Evolutionary conservation across 1,284 basidiomycete species (phyloP), one percentile per base, ranked within the genome.

Genomic region (Irpex sp.): DNA sequence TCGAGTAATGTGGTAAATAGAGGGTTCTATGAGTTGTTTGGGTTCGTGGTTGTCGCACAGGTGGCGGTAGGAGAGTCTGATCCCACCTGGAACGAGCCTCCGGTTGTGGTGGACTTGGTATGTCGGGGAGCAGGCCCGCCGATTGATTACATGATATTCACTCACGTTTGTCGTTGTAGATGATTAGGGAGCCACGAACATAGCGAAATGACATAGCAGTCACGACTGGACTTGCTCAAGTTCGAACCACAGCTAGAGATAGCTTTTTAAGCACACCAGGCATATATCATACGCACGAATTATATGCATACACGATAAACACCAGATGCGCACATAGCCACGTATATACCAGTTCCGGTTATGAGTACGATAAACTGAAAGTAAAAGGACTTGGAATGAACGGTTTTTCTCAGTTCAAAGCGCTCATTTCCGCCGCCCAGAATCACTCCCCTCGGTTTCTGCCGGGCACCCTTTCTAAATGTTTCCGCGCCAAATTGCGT

Each of bases 1-100:
- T 64, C 63, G n/a, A 62, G 65, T 59, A 66, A 66, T 36, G 37
- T 55, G 9, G 56, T 36, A 2, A 66, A 66, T 44, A 58, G 37
- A 5, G 58, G 17, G 19, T 66, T 66, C 48, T 66, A 64, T 37
- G 62, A 62, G n/a, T 31, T 21, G 13, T 36, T 62, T 15, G 65
- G 65, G 11, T 66, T 64, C 58, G 15, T 21, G 8, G 55, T 52
- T 5, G 48, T 55, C 11, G 11, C 7, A 36, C 5, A 9, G 9
- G 37, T 66, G 15, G 3, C 37, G 4, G 5, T 66, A 19, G 64
- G 66, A 37, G 38, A 51, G 17, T 61, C 62, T 21, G 59, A 66
- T 59, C 60, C 63, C 19, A 61, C 62, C 11, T 66, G 64, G 64
- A 44, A 57, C 2, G 59, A 44, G 17, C 15, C 51, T 36, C 64